Percentiles rank a stretch among this genome's conserved stretches.
Conservation (phyloP, 192 early-diverging fungal genomes). For the Diversispora eburnea region DNA sequence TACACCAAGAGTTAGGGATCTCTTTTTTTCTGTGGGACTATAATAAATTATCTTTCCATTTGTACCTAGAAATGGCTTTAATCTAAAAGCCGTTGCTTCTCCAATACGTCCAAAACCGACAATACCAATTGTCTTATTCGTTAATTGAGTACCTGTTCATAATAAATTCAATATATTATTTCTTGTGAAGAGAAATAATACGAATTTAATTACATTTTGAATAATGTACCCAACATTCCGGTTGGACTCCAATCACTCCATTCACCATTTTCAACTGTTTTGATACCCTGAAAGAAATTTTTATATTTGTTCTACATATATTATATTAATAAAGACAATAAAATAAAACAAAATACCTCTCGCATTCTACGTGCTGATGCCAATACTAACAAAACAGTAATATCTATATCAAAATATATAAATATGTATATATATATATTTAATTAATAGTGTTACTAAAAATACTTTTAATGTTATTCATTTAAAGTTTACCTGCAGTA, state of each 20-base stretch:
- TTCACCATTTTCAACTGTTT: conserved; percentile 33
- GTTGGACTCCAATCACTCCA: conserved; percentile 63
- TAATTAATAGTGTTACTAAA: background rate
- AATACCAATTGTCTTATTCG: conserved; percentile 75
- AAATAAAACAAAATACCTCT: conserved; percentile 36
- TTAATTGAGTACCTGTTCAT: conserved; percentile 62
- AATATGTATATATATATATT: background rate
- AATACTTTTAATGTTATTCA: background rate
- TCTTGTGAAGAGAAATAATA: background rate
- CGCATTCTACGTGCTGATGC: conserved; percentile 67
- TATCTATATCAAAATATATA: conserved; percentile 39
- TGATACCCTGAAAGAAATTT: conserved; percentile 18
- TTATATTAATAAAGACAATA: background rate
- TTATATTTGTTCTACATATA: background rate
- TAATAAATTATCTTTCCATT: conserved; percentile 62
- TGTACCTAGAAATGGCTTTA: conserved; percentile 57
- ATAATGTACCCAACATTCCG: conserved; percentile 48
- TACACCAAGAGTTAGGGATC: conserved; percentile 48
- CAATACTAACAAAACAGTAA: conserved; percentile 71
- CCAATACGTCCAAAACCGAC: conserved; percentile 86
- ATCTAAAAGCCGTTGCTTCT: conserved; percentile 62
- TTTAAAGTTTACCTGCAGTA: conserved; percentile 46
- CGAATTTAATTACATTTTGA: background rate
- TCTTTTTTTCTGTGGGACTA: conserved; percentile 50
- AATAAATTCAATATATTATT: background rate